Percentiles rank a stretch among this genome's conserved stretches.
Conservation (phyloP, 805 yeast genomes). For the Ogataea methylovora region DNA sequence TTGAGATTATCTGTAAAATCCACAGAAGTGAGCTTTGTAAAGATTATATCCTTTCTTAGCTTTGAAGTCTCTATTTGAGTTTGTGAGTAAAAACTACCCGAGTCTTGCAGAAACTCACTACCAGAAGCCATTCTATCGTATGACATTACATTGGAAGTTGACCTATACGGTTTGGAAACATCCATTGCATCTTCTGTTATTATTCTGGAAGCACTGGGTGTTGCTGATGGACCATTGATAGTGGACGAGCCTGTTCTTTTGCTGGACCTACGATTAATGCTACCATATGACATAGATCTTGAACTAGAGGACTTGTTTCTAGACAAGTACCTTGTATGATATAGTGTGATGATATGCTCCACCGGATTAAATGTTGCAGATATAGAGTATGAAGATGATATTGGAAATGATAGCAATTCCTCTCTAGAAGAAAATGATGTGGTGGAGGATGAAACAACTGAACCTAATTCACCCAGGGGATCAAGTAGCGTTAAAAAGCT, state of each 20-base stretch:
- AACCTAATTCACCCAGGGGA: slow-evolving; percentile 68
- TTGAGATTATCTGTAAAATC: slow-evolving; percentile 23
- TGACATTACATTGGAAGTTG: slow-evolving; percentile 33
- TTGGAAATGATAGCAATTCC: slow-evolving; percentile 48
- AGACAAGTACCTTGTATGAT: slow-evolving; percentile 44
- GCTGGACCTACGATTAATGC: slow-evolving; percentile 15
- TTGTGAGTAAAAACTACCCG: slow-evolving; percentile 15
- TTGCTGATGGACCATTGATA: slow-evolving; percentile 11
- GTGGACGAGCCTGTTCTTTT: slow-evolving; percentile 18
- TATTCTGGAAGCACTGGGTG: slow-evolving; percentile 10
- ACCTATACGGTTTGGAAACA: slow-evolving; percentile 8
- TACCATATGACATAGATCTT: slow-evolving; percentile 8
- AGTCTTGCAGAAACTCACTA: slow-evolving; percentile 22
- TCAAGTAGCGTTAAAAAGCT: slow-evolving; percentile 63
- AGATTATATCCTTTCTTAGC: slow-evolving; percentile 60
- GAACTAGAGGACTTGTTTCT: slow-evolving; percentile 6
- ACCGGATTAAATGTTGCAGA: slow-evolving; percentile 49
- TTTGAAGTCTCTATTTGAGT: slow-evolving; percentile 23
- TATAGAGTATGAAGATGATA: slow-evolving; percentile 29
- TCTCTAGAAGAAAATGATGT: slow-evolving; percentile 56
- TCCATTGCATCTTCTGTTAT: slow-evolving; percentile 1
- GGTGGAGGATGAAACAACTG: slow-evolving; percentile 63
- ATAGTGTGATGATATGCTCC: slow-evolving; percentile 40
- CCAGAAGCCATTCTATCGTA: slow-evolving; percentile 40
- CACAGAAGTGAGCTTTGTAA: slow-evolving; percentile 50